phyloP scores from a whole-genome alignment of 2,329 filamentous ascomycete genomes.

The Ophioceras dolichostomum region DNA sequence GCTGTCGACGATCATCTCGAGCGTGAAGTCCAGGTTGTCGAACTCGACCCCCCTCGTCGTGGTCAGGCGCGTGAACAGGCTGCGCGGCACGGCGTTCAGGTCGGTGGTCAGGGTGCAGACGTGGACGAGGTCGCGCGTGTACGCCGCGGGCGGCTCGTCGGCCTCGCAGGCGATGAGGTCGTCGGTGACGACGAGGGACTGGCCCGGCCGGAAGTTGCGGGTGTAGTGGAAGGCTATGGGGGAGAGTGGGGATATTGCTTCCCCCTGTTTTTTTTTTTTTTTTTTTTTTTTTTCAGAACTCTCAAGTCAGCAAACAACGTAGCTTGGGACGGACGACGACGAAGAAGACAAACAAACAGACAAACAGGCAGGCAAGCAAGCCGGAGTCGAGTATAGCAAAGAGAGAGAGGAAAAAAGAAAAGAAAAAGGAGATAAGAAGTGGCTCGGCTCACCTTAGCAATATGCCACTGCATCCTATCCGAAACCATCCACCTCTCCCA shows the following conservation, averaged over 20 bases:
- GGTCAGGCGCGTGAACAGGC: slow-evolving; percentile 61
- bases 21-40: slow-evolving; percentile 69
- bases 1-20: slow-evolving; percentile 74
- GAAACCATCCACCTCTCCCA: slow-evolving; percentile 79
- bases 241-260: slow-evolving; percentile 58
- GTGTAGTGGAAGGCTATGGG: slow-evolving; percentile 79
- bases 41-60: slow-evolving; percentile 73
- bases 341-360: too few species aligned
- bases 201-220: slow-evolving; percentile 68
- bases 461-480: slow-evolving; percentile 79
- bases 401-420: neutral
- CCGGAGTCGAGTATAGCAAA: too few species aligned
- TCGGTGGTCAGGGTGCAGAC: slow-evolving; percentile 77
- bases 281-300: too few species aligned
- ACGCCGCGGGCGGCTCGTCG: slow-evolving; percentile 50
- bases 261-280: slow-evolving; percentile 44
- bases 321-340: too few species aligned
- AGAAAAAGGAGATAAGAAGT: slow-evolving; percentile 1
- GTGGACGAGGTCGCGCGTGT: slow-evolving; percentile 50
- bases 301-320: too few species aligned
- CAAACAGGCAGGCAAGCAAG: too few species aligned
- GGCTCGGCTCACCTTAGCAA: slow-evolving; percentile 61
- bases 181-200: slow-evolving; percentile 67
- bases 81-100: slow-evolving; percentile 60
- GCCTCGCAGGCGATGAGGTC: slow-evolving; percentile 66